phyloP scores from a whole-genome alignment of 768 basidiomycete species.

The Suillus discolor region DNA sequence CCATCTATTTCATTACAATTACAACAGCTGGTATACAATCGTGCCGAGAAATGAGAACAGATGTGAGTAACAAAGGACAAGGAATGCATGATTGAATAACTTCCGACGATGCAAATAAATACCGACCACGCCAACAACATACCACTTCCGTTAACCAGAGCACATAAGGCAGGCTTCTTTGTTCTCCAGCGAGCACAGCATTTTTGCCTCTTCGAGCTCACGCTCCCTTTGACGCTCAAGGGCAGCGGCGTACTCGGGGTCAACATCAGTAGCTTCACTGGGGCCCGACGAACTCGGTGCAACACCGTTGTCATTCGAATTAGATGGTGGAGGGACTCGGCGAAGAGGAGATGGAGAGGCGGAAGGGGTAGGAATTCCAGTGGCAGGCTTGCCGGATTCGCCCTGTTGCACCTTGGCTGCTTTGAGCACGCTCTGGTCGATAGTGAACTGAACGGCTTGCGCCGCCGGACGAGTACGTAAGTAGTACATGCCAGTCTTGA shows the following conservation, averaged over 20 bases:
- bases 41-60: constrained; percentile 15
- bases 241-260: constrained; percentile 82
- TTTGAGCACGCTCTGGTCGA: constrained; percentile 81
- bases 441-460: constrained; percentile 96
- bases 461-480: constrained; percentile 93
- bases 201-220: constrained; percentile 78
- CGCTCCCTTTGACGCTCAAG: constrained; percentile 68
- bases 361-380: constrained; percentile 26
- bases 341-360: constrained; percentile 28
- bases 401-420: constrained; percentile 38
- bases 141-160: constrained; percentile 55
- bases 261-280: constrained; percentile 37
- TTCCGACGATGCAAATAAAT: not conserved
- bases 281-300: constrained; percentile 19
- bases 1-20: constrained; percentile 14
- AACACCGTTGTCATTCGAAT: constrained; percentile 16
- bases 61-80: constrained; percentile 9
- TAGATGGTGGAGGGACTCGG: constrained; percentile 34
- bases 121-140: not conserved
- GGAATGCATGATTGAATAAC: constrained; percentile 10
- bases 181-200: constrained; percentile 87
- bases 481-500: constrained; percentile 99
- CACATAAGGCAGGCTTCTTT: constrained; percentile 96
- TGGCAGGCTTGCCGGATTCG: constrained; percentile 19
- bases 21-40: constrained; percentile 21